Evolutionary conservation across 2,329 filamentous ascomycete species (phyloP).

Genomic region (Pseudocercospora ulei): DNA sequence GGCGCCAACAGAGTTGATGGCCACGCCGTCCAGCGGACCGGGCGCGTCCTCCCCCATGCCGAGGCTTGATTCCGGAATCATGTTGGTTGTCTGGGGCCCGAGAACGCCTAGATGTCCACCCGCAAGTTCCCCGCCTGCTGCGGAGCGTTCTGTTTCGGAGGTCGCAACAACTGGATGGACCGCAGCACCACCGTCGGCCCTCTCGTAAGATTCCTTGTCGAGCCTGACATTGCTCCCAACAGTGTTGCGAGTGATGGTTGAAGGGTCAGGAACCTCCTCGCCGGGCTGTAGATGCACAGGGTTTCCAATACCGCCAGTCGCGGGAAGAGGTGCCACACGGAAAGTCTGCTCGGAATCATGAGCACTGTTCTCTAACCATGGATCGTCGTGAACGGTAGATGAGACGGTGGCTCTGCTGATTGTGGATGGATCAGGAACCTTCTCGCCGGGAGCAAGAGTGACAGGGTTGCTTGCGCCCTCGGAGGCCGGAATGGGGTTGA

Average conservation of each 20-base stretch:
- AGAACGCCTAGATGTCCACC: slow-evolving; percentile 41
- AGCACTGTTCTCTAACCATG: slow-evolving; percentile 42
- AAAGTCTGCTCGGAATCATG: slow-evolving; percentile 34
- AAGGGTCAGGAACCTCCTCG: slow-evolving; percentile 64
- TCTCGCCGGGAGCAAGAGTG: slow-evolving; percentile 65
- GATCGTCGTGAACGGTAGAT: slow-evolving; percentile 55
- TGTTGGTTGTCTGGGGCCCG: slow-evolving; percentile 47
- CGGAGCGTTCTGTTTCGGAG: slow-evolving; percentile 38
- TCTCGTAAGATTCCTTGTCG: slow-evolving; percentile 80
- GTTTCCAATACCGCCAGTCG: slow-evolving; percentile 56
- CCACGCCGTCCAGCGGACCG: slow-evolving; percentile 18
- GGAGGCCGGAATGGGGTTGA: slow-evolving; percentile 52
- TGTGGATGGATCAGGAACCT: slow-evolving; percentile 59
- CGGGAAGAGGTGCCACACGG: slow-evolving; percentile 50
- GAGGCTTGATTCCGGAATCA: slow-evolving; percentile 75
- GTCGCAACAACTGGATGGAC: slow-evolving; percentile 42
- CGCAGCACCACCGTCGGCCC: slow-evolving; percentile 51
- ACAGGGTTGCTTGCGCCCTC: slow-evolving; percentile 64
- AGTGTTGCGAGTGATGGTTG: slow-evolving; percentile 56
- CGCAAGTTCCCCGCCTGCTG: slow-evolving; percentile 28
- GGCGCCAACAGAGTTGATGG: slow-evolving; percentile 20
- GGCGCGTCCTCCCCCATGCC: slow-evolving; percentile 48
- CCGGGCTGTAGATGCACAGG: slow-evolving; percentile 70
- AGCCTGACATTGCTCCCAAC: slow-evolving; percentile 56
- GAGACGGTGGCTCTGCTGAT: slow-evolving; percentile 62